A percentile compares a stretch with the other conserved stretches of the same genome.
These are phyloP conservation scores for Poterioochromonas sp. DNA, from an alignment of 352 stramenopile genomes.

Conservation along the genomic window DNA sequence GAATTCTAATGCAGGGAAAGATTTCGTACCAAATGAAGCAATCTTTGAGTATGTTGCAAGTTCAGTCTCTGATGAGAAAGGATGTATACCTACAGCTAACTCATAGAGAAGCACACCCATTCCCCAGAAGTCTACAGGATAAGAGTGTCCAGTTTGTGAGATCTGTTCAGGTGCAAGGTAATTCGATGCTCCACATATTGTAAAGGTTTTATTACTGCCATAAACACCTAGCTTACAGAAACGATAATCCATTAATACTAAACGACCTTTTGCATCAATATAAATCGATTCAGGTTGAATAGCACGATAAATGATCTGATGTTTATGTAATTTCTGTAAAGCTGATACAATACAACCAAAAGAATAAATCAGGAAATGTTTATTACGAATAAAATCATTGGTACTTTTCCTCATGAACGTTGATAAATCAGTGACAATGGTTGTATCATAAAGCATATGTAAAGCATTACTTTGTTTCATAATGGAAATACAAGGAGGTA, in stretches of 20 bases:
- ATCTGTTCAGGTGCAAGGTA: constrained; percentile 81
- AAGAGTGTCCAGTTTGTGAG: constrained; percentile 66
- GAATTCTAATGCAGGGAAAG: background rate
- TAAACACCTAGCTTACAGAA: background rate
- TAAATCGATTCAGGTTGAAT: constrained; percentile 16
- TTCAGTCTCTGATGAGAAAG: constrained; percentile 35
- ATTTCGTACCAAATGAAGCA: background rate
- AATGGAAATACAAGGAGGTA: background rate
- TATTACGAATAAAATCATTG: background rate
- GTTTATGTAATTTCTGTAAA: background rate
- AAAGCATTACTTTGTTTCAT: constrained; percentile 1
- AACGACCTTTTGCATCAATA: background rate
- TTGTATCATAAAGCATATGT: background rate
- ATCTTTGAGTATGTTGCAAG: constrained; percentile 9
- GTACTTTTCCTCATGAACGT: background rate
- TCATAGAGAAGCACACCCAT: constrained; percentile 79
- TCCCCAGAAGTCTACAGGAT: constrained; percentile 78
- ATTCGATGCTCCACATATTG: constrained; percentile 77
- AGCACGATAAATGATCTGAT: background rate
- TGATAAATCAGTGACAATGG: constrained; percentile 12
- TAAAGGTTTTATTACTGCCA: constrained; percentile 53
- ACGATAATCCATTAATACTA: constrained; percentile 22
- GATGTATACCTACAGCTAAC: constrained; percentile 38
- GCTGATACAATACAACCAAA: constrained; percentile 8
- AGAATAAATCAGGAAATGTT: background rate